Conservation (phyloP, 2,329 filamentous ascomycete species). For the Epichloe glyceriae region DNA sequence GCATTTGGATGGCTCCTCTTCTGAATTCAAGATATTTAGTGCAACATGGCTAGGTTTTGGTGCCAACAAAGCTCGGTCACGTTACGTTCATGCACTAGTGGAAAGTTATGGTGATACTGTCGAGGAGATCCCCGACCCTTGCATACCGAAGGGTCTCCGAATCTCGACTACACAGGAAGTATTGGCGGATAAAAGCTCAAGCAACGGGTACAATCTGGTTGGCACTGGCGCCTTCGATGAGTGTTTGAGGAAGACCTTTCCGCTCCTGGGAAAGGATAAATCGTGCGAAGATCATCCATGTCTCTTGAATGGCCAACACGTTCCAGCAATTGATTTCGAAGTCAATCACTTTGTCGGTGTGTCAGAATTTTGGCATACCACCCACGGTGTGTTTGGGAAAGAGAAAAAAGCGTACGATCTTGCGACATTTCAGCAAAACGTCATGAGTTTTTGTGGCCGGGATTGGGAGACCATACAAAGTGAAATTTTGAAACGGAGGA, state of each 20-base stretch:
- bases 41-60: conserved; percentile 96
- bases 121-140: conserved; percentile 75
- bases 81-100: conserved; percentile 69
- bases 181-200: conserved; percentile 18
- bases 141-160: conserved; percentile 65
- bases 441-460: conserved; percentile 71
- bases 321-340: conserved; percentile 90
- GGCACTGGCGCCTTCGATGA: conserved; percentile 82
- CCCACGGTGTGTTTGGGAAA: conserved; percentile 80
- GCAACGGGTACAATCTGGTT: conserved; percentile 42
- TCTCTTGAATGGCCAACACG: conserved; percentile 79
- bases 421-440: conserved; percentile 72
- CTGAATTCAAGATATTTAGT: conserved; percentile 85
- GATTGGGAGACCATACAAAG: conserved; percentile 67
- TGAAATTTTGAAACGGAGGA: conserved; percentile 52
- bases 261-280: conserved; percentile 78
- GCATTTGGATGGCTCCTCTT: conserved; percentile 60
- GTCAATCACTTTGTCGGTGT: conserved; percentile 97
- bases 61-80: conserved; percentile 79
- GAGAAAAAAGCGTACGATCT: conserved; percentile 79
- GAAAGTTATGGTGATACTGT: conserved; percentile 47
- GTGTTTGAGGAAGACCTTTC: conserved; percentile 70
- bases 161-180: conserved; percentile 54
- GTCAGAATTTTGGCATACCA: conserved; percentile 98
- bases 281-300: conserved; percentile 76